Base-by-base conservation (phyloP, 2,329 filamentous ascomycete species). In the Hymenoscyphus fructigenus region DNA sequence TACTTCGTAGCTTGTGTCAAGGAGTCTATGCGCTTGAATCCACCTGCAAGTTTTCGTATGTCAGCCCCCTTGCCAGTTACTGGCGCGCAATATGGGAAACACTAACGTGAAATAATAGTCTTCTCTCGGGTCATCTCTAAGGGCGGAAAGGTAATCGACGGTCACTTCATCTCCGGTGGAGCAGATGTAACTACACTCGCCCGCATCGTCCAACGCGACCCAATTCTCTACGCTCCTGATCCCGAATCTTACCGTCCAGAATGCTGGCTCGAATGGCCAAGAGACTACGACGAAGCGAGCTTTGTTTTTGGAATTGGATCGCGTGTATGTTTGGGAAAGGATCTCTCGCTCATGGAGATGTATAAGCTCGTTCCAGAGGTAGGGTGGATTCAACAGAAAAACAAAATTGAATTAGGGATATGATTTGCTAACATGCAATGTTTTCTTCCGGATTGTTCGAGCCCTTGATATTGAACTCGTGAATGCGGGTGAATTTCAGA, bases 191-290 rank as follows among this genome's bases (percentile, higher is more conserved):
- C 17, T 7, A 34, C 20, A 6, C 26, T 32, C 4, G 10, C 57
- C 14, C 32, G 32, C 26, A 72, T 76, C 10, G 75, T 80, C 72
- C 79, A 80, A 59, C 72, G 78, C 3, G 66, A 73, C 2, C 64
- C 66, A 20, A 75, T 77, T 17, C 66, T 79, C 28, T 82, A 77
- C 65, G 78, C 78, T 14, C 63, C 67, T 1, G 73, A 77, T 47
- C 71, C 75, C 2, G 73, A 78, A 23, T 74, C 75, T n/a, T 80
- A 78, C 63, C 69, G 69, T 6, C 78, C 78, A 0, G 78, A 79
- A 65, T 64, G 78, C 26, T 80, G 78, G 78, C 32, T 78, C 76
- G 2, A 69, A 75, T 20, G 75, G 38, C 58, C 59, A 50, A 66
- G 17, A 1, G 32, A 34, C 1, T 36, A 32, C 29, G 34, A 59